Base-by-base conservation (phyloP, 1,284 basidiomycete genomes). In the Trametes pubescens region DNA sequence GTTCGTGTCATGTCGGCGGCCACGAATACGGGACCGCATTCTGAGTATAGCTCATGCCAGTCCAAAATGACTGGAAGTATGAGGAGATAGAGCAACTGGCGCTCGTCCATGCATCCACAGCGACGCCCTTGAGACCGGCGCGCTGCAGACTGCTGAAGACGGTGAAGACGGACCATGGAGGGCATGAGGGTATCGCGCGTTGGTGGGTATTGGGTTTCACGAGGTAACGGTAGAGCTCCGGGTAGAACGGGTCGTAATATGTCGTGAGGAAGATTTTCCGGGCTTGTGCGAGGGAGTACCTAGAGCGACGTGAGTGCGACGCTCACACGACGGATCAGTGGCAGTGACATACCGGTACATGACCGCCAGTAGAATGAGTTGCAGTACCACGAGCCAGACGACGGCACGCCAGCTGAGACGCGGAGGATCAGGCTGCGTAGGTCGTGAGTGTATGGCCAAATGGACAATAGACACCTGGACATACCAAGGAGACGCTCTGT, bases 241-340 rank as follows among this genome's bases (percentile, higher is more conserved):
- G 85, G 72, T 89, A 84, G 77, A 90, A 86, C 60, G 90, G 86
- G 72, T 92, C 90, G 71, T 89, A 91, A 70, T 91, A 92, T 64
- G 84, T 85, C 62, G 82, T 84, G 62, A 85, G 75, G 71, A 86
- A 86, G 52, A 83, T 74, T 37, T 79, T 76, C 65, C 71, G 77
- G 53, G 83, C 82, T 62, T 81, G 75, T 51, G 72, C 67, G 43
- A 74, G 74, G 57, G 79, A 78, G 56, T 80, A 78, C 69, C 83
- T 68, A 35, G 9, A n/a, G 3, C 21, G 35, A 51, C 44, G 35
- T 38, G 14, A 51, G 38, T 8, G 4, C 32, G 21, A 48, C 9
- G n/a, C 46, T 29, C 37, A 10, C 34, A 21, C 21, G 21, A 9
- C 24, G 22, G 24, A 24, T 5, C 52, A 16, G 16, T 9, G 21